Conservation (phyloP, 371 early-diverging fungal genomes). For the Saksenaea oblongispora region DNA sequence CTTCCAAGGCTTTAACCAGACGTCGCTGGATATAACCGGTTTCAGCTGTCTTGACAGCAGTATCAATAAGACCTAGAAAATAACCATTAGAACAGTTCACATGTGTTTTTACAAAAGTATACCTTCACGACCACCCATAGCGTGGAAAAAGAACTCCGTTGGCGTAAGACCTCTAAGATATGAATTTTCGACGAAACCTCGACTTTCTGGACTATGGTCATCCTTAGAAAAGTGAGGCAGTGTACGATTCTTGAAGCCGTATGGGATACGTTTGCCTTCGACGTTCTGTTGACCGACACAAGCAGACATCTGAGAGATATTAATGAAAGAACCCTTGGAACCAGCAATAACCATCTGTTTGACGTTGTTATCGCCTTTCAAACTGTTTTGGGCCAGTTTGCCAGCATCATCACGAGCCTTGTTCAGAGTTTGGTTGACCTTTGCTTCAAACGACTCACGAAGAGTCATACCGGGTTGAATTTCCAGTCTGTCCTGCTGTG, state of each 20-base stretch:
- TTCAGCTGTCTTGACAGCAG: slow-evolving; percentile 99
- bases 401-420: slow-evolving; percentile 97
- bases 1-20: slow-evolving; percentile 98
- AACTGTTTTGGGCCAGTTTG: slow-evolving; percentile 84
- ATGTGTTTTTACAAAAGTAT: slow-evolving; percentile 29
- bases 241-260: slow-evolving; percentile 95
- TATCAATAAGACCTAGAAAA: slow-evolving; percentile 84
- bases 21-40: slow-evolving; percentile 99
- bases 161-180: slow-evolving; percentile 98
- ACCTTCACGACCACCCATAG: slow-evolving; percentile 99
- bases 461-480: slow-evolving; percentile 97
- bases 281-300: slow-evolving; percentile 99
- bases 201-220: slow-evolving; percentile 96
- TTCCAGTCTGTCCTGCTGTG: slow-evolving; percentile 88
- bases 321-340: slow-evolving; percentile 98
- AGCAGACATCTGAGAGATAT: slow-evolving; percentile 99
- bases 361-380: slow-evolving; percentile 96
- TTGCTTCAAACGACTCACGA: slow-evolving; percentile 95
- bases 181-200: slow-evolving; percentile 99
- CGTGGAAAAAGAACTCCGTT: slow-evolving; percentile 99
- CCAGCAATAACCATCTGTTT: slow-evolving; percentile 99
- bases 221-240: slow-evolving; percentile 99
- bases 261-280: slow-evolving; percentile 99
- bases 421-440: slow-evolving; percentile 92
- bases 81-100: neutral